phyloP scores from a whole-genome alignment of 2,329 filamentous ascomycete genomes.

The Acrocalymma vagum region DNA sequence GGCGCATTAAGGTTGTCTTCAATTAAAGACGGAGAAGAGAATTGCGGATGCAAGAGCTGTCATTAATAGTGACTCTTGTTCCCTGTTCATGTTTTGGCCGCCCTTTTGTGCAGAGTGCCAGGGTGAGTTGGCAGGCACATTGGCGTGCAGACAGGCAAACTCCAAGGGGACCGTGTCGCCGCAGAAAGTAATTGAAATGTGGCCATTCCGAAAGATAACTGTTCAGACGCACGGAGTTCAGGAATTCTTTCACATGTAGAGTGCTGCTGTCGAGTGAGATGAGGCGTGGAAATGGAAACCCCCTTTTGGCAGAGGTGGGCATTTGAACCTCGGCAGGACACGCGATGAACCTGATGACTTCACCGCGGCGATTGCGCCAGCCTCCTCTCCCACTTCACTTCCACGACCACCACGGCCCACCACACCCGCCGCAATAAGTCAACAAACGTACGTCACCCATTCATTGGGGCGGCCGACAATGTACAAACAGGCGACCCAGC shows the following conservation, averaged over 20 bases:
- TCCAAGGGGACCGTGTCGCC: too few species aligned
- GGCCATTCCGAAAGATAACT: too few species aligned
- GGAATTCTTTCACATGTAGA: conserved; percentile 4
- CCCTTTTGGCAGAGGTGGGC: conserved; percentile 15
- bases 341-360: conserved; percentile 31
- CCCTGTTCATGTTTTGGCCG: too few species aligned
- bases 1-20: too few species aligned
- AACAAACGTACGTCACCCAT: conserved; percentile 14
- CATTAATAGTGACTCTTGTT: too few species aligned
- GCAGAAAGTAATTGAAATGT: too few species aligned
- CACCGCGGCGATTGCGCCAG: conserved; percentile 34
- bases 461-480: conserved; percentile 34
- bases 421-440: conserved; percentile 17
- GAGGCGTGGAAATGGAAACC: conserved; percentile 1
- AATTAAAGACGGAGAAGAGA: too few species aligned
- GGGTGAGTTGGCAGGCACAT: too few species aligned
- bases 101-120: too few species aligned
- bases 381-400: conserved; percentile 22
- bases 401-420: conserved; percentile 26
- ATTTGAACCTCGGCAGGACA: conserved; percentile 42
- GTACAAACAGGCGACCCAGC: conserved; percentile 49
- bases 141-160: too few species aligned
- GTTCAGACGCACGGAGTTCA: too few species aligned
- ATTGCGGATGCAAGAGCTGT: too few species aligned
- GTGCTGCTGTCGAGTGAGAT: background rate